Conservation (phyloP, 23 red algal genomes). For the Porphyridium purpureum region DNA sequence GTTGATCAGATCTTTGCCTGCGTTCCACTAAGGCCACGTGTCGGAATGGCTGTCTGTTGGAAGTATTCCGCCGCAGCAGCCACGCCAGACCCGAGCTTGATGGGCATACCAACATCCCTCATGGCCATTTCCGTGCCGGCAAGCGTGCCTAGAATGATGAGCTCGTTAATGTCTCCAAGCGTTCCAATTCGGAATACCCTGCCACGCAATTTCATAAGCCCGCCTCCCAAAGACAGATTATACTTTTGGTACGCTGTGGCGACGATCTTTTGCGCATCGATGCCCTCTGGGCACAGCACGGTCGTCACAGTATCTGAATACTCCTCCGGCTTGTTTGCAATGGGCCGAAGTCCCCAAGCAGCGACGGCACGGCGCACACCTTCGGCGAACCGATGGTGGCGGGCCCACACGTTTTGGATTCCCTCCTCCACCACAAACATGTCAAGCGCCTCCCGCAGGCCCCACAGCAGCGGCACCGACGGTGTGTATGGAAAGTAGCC, state of each 20-base stretch:
- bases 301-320: slow-evolving; percentile 37
- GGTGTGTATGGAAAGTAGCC: slow-evolving; percentile 45
- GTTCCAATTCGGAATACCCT: slow-evolving; percentile 25
- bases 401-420: slow-evolving; percentile 19
- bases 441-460: slow-evolving; percentile 14
- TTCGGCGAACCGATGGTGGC: slow-evolving; percentile 12
- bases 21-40: slow-evolving; percentile 6
- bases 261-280: slow-evolving; percentile 19
- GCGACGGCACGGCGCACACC: slow-evolving; percentile 15
- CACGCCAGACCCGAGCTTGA: slow-evolving; percentile 27
- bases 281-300: slow-evolving; percentile 14
- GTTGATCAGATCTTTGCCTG: slow-evolving; percentile 13
- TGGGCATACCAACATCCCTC: slow-evolving; percentile 10
- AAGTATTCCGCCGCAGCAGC: slow-evolving; percentile 36
- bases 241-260: slow-evolving; percentile 27
- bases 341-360: slow-evolving; percentile 16
- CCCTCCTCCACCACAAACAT: slow-evolving; percentile 34
- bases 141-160: slow-evolving; percentile 24
- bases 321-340: slow-evolving; percentile 1
- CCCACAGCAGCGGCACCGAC: slow-evolving; percentile 17
- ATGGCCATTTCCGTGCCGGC: slow-evolving; percentile 31
- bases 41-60: slow-evolving; percentile 3
- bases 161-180: slow-evolving; percentile 32
- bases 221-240: slow-evolving; percentile 34
- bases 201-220: slow-evolving; percentile 25